Base-by-base conservation (phyloP, 495 filamentous ascomycete genomes). In the Podospora comata region DNA sequence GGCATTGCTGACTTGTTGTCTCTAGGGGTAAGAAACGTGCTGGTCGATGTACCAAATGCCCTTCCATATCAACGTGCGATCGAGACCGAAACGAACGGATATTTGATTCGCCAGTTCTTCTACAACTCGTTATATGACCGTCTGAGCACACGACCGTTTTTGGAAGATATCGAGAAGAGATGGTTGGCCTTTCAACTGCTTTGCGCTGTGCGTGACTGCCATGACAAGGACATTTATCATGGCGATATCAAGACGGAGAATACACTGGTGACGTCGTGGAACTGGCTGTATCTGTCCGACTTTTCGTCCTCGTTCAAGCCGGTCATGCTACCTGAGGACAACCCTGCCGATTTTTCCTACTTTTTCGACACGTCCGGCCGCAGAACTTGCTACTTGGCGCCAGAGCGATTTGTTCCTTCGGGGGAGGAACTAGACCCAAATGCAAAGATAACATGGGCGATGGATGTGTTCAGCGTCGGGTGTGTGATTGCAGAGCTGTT, bases 221-320 rank as follows among this genome's bases (percentile, higher is more conserved):
- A 99, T 78, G 83, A 89, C 56, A 84, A 91, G n/a, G 91, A 93
- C 68, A 84, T 98, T 63, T 97, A 91, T 77, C 96, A 99, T 77
- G 96, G 96, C 48, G 96, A 99, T 76, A 97, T 99, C 79, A 99
- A 99, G 80, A 93, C 95, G 0, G 94, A 98, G 79, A 99, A 98
- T 72, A 87, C 92, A 32, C 83, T 99, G 62, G 94, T 98, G 56
- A 99, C 96, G 0, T 97, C 96, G 28, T 99, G 96, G 96, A 97
- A 98, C 79, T 99, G 96, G 96, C 88, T 99, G 16, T 98, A 97
- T 77, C 86, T 99, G 13, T 87, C 94, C 3, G 96, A 99, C 76
- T 99, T 97, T 77, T 96, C 95, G 23, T 91, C 92, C 4, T 91
- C 91, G 1, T 98, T 96, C 82, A 99, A 99, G 73, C 94, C 92